Base-by-base conservation (phyloP, 768 basidiomycete genomes). In the Imleria badia region DNA sequence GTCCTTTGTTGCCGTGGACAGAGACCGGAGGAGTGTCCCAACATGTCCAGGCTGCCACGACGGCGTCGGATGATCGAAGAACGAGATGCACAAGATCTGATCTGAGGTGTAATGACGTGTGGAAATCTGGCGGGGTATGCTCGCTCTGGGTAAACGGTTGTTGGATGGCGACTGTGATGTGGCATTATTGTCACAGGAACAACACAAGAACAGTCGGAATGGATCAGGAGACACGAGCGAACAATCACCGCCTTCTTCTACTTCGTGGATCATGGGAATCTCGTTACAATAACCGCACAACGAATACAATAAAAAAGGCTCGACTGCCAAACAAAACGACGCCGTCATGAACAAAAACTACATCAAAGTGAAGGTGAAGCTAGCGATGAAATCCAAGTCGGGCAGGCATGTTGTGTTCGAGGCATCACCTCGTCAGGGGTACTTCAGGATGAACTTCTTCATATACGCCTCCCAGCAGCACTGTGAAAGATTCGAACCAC, bases 381-480 rank as follows among this genome's bases (percentile, higher is more conserved):
- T 52, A 50, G 40, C 30, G 31, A 48, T 50, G 46, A 26, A 41
- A 36, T 50, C 43, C 45, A 34, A 15, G 45, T 34, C 42, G 20
- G 38, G 44, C 33, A 34, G 35, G 15, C 2, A 33, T 17, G 19
- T 54, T 30, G 39, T 29, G 23, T 52, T 40, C n/a, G 17, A 51
- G 22, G 31, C 22, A 17, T 36, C 41, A 48, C 41, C 31, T 48
- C 26, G 42, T 79, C 68, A 89, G 31, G 88, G 87, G 66, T 80
- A 90, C 22, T 71, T 71, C 55, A 87, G 67, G 54, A 90, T 88
- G 63, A 76, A 86, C 42, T 64, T 62, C 69, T 83, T 86, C 81
- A 89, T 86, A 43, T 58, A 55, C 20, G 52, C 42, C 63, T 85
- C 81, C 87, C 86, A 89, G 56, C 75, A 80, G 64, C 88, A 90